Conservation (phyloP, 1,139 yeast genomes). For the Tardiomyces depauwii region DNA sequence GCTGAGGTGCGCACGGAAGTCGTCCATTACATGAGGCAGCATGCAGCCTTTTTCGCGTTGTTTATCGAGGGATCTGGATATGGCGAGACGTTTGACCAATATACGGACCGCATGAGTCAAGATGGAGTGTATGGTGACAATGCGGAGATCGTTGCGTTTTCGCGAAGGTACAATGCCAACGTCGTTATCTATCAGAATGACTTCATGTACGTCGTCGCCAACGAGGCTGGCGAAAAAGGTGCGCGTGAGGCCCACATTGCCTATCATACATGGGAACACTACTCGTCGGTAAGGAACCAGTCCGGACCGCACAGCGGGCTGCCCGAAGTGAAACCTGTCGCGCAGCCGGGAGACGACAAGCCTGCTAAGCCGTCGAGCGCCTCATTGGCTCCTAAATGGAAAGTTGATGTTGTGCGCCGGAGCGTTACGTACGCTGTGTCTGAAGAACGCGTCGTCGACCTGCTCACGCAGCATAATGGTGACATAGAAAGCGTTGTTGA, state of each 20-base stretch:
- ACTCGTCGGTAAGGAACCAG: conserved; percentile 28
- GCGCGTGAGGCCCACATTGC: conserved; percentile 24
- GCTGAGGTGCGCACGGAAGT: conserved; percentile 22
- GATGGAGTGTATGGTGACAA: conserved; percentile 34
- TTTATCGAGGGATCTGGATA: conserved; percentile 20
- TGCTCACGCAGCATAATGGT: conserved; percentile 2
- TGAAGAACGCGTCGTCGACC: conserved; percentile 2
- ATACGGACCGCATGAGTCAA: conserved; percentile 25
- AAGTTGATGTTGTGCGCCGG: conserved; percentile 21
- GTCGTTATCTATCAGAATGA: conserved; percentile 30
- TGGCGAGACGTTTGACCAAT: conserved; percentile 25
- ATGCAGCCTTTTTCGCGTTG: conserved; percentile 20
- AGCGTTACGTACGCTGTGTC: conserved; percentile 11
- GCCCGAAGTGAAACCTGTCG: conserved; percentile 20
- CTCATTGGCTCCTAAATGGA: conserved; percentile 18
- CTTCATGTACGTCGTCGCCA: conserved; percentile 23
- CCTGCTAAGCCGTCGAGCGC: conserved; percentile 4
- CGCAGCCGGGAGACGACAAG: conserved; percentile 2
- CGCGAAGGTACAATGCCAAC: conserved; percentile 19
- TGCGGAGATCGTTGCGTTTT: conserved; percentile 32
- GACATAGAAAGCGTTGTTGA: conserved; percentile 1
- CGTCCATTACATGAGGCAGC: conserved; percentile 22
- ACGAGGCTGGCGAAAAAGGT: conserved; percentile 6
- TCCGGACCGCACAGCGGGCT: conserved; percentile 29
- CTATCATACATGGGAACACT: conserved; percentile 34